Conservation (phyloP, 257 asterid species). For the Nicotiana obtusifolia region DNA sequence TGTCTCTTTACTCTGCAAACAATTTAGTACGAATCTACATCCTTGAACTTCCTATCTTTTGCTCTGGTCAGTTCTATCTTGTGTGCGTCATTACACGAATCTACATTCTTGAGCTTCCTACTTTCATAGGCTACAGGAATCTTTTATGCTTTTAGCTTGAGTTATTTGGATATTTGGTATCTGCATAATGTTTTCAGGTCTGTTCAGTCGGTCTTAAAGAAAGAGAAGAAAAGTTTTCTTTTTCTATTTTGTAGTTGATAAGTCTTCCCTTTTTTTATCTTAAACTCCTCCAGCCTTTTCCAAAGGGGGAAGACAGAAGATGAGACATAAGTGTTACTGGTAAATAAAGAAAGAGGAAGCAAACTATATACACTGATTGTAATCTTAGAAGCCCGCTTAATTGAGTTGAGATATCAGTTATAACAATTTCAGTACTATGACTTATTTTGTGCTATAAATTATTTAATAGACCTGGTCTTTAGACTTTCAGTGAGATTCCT, state of each 20-base stretch:
- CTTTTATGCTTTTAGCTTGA: not conserved
- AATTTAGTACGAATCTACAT: not conserved
- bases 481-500: not conserved
- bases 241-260: no score
- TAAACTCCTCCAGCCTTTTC: not conserved
- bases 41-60: not conserved
- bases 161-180: not conserved
- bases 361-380: not conserved
- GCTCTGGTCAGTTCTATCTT: not conserved
- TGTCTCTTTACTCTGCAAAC: not conserved
- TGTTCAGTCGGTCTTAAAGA: no score
- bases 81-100: not conserved
- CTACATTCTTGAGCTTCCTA: not conserved
- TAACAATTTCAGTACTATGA: not conserved
- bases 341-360: not conserved
- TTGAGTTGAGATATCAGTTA: not conserved
- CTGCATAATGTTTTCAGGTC: no score
- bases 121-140: not conserved
- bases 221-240: no score
- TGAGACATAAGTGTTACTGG: not conserved
- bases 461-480: not conserved
- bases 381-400: not conserved
- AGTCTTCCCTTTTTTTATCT: not conserved
- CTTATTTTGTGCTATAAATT: not conserved
- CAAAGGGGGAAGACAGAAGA: not conserved